Evolutionary conservation across 1,284 basidiomycete species (phyloP).

Genomic region (Pulchroboletus neoregius): DNA sequence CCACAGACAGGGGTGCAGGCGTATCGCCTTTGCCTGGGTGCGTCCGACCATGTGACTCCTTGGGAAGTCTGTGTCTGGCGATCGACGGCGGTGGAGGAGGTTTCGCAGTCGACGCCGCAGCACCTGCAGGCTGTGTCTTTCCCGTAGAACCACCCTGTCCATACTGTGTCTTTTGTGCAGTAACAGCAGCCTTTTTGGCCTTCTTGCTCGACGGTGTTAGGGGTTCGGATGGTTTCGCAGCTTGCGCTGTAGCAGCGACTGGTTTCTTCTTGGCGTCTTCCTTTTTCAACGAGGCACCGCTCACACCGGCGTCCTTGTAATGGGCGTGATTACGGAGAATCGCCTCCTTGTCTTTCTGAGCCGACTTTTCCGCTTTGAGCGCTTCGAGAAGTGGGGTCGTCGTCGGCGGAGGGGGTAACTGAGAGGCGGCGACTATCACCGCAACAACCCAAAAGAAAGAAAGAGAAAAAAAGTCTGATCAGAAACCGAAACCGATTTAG

Average conservation of each 20-base stretch:
- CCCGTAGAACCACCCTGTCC: too few relatives aligned
- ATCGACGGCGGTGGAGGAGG: slow-evolving; percentile 1
- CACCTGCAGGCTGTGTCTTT: too few relatives aligned
- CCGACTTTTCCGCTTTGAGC: slow-evolving; percentile 75
- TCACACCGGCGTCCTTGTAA: slow-evolving; percentile 53
- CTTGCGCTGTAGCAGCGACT: too few relatives aligned
- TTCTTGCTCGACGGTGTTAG: slow-evolving; percentile 35
- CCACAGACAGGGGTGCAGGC: too few relatives aligned
- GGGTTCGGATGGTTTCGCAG: slow-evolving; percentile 16
- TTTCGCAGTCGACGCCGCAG: slow-evolving; percentile 17
- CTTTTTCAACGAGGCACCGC: too few relatives aligned
- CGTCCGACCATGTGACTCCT: too few relatives aligned
- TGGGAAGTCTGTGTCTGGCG: too few relatives aligned
- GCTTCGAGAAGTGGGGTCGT: slow-evolving; percentile 88
- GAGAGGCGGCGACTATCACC: slow-evolving; percentile 53
- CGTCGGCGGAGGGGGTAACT: slow-evolving; percentile 58
- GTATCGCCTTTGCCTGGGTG: too few relatives aligned
- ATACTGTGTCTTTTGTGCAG: too few relatives aligned
- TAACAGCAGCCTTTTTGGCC: slow-evolving; percentile 40
- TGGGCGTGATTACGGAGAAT: slow-evolving; percentile 66
- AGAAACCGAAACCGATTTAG: too few relatives aligned
- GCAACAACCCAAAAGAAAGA: too few relatives aligned
- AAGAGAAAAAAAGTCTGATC: too few relatives aligned
- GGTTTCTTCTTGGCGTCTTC: slow-evolving; percentile 54
- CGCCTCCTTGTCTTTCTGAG: slow-evolving; percentile 66